phyloP scores from a whole-genome alignment of 1,284 basidiomycete species.

The Tilletia walkeri region DNA sequence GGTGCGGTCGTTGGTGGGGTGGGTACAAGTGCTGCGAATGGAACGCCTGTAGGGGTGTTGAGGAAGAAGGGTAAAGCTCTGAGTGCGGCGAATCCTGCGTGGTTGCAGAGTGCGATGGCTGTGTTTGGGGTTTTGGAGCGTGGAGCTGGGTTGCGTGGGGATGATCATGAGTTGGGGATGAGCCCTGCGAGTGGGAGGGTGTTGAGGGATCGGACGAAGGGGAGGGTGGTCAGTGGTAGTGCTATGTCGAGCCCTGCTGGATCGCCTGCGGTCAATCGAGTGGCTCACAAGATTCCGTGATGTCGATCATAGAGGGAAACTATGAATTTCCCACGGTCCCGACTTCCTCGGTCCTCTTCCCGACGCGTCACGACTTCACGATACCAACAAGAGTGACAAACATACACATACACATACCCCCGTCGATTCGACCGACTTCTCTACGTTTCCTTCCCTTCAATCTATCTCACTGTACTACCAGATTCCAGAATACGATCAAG shows the following conservation, averaged over 20 bases:
- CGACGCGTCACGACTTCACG: too few relatives aligned
- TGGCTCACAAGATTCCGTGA: too few relatives aligned
- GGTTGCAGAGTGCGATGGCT: slow-evolving; percentile 32
- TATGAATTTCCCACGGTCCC: too few relatives aligned
- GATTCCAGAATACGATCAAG: too few relatives aligned
- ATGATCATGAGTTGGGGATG: not conserved
- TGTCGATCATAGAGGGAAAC: too few relatives aligned
- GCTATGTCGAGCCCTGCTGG: not conserved
- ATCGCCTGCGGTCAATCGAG: too few relatives aligned
- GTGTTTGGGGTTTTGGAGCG: slow-evolving; percentile 43
- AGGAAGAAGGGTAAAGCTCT: slow-evolving; percentile 18
- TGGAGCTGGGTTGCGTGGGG: slow-evolving; percentile 16
- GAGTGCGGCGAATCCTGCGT: slow-evolving; percentile 31
- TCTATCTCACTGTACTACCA: too few relatives aligned
- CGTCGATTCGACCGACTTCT: too few relatives aligned
- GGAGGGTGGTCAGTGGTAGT: not conserved
- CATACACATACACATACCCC: too few relatives aligned
- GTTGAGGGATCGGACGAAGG: slow-evolving; percentile 13
- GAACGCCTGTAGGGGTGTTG: not conserved
- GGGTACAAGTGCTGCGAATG: not conserved
- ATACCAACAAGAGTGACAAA: too few relatives aligned
- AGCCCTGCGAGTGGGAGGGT: not conserved
- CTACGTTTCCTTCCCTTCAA: too few relatives aligned
- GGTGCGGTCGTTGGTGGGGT: not conserved
- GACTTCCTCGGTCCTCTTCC: too few relatives aligned